Evolutionary conservation across 2,329 filamentous ascomycete species (phyloP).

Genomic region (Sarocladium brachiariae): DNA sequence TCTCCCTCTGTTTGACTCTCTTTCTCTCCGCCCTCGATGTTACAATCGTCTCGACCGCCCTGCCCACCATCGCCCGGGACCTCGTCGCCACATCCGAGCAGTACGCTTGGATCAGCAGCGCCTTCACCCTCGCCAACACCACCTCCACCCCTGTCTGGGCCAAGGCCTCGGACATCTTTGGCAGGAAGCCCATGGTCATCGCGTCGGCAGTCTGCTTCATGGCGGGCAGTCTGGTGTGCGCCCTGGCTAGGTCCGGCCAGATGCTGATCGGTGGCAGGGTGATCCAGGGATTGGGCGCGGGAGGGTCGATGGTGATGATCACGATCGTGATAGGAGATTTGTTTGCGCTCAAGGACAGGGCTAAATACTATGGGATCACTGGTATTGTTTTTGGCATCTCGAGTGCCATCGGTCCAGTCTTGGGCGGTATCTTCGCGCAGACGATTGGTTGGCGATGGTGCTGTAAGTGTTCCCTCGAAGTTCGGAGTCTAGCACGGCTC

Average conservation of each 20-base stretch:
- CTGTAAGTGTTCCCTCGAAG: constrained; percentile 39
- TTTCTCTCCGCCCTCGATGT: constrained; percentile 21
- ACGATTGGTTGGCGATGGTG: constrained; percentile 50
- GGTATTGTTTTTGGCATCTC: constrained; percentile 51
- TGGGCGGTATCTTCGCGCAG: constrained; percentile 51
- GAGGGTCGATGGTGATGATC: constrained; percentile 28
- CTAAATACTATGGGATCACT: constrained; percentile 46
- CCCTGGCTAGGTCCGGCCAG: constrained; percentile 21
- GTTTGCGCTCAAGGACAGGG: constrained; percentile 26
- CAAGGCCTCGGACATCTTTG: constrained; percentile 35
- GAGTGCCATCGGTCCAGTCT: constrained; percentile 45
- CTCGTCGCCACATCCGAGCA: constrained; percentile 16
- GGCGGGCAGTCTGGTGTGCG: constrained; percentile 28
- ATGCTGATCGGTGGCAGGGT: constrained; percentile 29
- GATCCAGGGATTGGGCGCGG: constrained; percentile 29
- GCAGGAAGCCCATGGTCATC: constrained; percentile 32
- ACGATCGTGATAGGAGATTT: constrained; percentile 31
- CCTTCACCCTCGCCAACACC: constrained; percentile 18
- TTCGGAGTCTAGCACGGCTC: too few species aligned
- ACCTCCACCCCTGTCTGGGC: background rate
- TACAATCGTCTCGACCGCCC: constrained; percentile 21
- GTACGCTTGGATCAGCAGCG: constrained; percentile 23
- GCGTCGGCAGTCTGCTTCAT: constrained; percentile 28
- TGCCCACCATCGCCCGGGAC: constrained; percentile 20
- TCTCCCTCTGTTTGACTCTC: constrained; percentile 16